Base-by-base conservation (phyloP, 345 rosid species). In the Camelina sativa region DNA sequence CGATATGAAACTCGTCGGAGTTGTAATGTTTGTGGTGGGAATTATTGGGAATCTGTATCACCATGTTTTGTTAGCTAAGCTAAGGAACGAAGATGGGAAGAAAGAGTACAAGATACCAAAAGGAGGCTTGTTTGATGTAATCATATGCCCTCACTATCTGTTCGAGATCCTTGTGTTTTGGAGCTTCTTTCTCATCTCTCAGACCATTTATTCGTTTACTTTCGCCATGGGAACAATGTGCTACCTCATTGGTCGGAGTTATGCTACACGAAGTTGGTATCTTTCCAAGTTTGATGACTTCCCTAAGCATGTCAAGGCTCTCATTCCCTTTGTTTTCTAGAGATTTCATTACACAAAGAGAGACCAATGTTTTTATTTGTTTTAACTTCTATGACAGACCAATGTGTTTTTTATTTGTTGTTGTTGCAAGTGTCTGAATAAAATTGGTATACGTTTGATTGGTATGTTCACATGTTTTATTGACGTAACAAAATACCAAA, bases 111-210 rank as follows among this genome's bases (percentile, higher is more conserved):
- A 80, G 79, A 79, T 93, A 58, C 92, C 96, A 0, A 55, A 47
- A 67, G 91, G 90, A 22, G 96, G 97, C 28, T 60, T 91, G 0
- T 93, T 91, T 65, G 80, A 69, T 8, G 41, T 77, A 9, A 80
- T 88, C 34, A 79, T 86, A 28, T 93, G 96, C 79, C 97, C 97
- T 48, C 97, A 89, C 56, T 93, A 93, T 28, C 69, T 89, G 0
- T 91, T 89, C 64, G 97, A 93, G 84, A 82, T 86, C 38, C 15
- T 89, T 40, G 88, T 52, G 2, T 87, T 89, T 32, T 69, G 82
- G 74, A 88, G 92, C 16, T 55, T 93, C 44, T 69, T 85, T 1
- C 56, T 87, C 37, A 79, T 91, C 11, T 82, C 92, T 48, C 97
- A 88, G 68, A 89, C 90, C 40, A 22, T 81, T 8, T 86, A 79